These are phyloP conservation scores for Vigna trinervia DNA, from an alignment of 306 rosid species.

Conservation along the genomic window DNA sequence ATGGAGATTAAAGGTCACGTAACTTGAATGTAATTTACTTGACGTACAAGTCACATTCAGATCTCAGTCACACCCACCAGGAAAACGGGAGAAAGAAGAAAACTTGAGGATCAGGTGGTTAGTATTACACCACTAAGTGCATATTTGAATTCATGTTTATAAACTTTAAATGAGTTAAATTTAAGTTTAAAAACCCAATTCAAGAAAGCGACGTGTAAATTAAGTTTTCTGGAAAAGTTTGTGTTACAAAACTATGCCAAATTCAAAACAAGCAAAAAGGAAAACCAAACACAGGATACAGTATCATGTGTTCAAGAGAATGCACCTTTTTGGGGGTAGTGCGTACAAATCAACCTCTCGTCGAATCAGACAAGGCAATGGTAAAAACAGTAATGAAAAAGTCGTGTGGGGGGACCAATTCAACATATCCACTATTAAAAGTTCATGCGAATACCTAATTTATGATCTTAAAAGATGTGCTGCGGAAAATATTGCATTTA, in stretches of 20 bases:
- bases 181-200: background rate
- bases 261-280: too few species aligned
- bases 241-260: too few species aligned
- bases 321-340: background rate
- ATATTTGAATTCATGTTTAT: too few species aligned
- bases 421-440: background rate
- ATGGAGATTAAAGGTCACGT: constrained; percentile 59
- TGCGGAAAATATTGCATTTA: background rate
- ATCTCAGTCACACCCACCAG: constrained; percentile 48
- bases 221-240: too few species aligned
- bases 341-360: constrained; percentile 21
- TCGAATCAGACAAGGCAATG: constrained; percentile 11
- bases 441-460: background rate
- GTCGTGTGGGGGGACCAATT: background rate
- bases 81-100: background rate
- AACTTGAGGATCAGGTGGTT: background rate
- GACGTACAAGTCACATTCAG: constrained; percentile 65
- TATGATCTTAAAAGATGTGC: constrained; percentile 14
- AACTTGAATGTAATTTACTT: constrained; percentile 56
- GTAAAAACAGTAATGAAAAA: background rate
- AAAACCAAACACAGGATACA: too few species aligned
- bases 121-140: background rate
- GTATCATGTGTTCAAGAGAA: background rate
- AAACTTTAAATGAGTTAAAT: background rate
- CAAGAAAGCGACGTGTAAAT: background rate